phyloP scores from a whole-genome alignment of 768 basidiomycete genomes.

The Mrakia frigida region DNA sequence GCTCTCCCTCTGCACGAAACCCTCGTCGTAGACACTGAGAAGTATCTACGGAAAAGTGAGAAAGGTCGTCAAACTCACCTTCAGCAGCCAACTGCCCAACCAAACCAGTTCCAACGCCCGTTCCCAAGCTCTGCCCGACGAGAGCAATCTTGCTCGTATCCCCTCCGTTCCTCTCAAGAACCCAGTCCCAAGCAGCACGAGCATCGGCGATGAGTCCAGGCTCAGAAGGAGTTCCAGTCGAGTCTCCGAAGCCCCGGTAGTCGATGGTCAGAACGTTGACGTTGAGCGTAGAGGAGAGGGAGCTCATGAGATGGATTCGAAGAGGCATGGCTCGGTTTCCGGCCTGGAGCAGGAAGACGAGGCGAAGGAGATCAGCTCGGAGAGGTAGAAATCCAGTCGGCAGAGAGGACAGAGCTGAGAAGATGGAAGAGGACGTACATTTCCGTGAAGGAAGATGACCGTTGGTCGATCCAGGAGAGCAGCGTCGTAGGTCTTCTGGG shows the following conservation, averaged over 20 bases:
- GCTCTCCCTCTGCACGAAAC: not conserved
- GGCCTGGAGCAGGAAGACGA: slow-evolving; percentile 44
- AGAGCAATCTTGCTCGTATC: slow-evolving; percentile 59
- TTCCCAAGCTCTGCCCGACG: slow-evolving; percentile 83
- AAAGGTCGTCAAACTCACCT: slow-evolving; percentile 37
- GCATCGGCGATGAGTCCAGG: slow-evolving; percentile 65
- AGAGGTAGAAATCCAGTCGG: not conserved
- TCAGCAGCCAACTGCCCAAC: slow-evolving; percentile 48
- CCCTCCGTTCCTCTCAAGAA: slow-evolving; percentile 55
- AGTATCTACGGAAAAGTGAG: too few species aligned
- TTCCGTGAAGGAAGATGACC: slow-evolving; percentile 89
- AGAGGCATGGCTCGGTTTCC: slow-evolving; percentile 65
- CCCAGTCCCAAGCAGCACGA: slow-evolving; percentile 72
- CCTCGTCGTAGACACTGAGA: too few species aligned
- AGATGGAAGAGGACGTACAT: slow-evolving; percentile 43
- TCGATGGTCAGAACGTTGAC: slow-evolving; percentile 80
- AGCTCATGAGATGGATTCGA: slow-evolving; percentile 65
- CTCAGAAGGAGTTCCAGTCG: slow-evolving; percentile 70
- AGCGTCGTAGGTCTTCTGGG: slow-evolving; percentile 50
- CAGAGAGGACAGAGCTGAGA: not conserved
- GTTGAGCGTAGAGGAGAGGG: slow-evolving; percentile 60
- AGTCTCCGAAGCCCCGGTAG: slow-evolving; percentile 80
- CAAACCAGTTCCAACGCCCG: slow-evolving; percentile 59
- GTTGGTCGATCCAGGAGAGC: slow-evolving; percentile 63
- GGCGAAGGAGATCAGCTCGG: too few species aligned